Percentiles rank a stretch among this genome's conserved stretches.
Conservation (phyloP, 495 filamentous ascomycete genomes). For the Penicillium verhagenii region DNA sequence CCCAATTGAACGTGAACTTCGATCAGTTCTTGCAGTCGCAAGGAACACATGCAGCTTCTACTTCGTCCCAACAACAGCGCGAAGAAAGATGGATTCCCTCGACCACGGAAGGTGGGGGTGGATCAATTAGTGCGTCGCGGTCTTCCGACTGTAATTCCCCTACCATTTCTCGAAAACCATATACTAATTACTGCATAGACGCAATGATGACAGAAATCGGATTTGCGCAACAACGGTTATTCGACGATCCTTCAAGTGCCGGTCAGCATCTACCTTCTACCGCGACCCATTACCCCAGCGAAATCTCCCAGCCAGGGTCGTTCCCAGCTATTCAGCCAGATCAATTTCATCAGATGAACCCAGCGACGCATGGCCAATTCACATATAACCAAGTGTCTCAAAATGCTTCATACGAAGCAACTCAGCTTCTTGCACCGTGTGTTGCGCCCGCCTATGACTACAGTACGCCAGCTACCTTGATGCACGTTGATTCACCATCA, state of each 20-base stretch:
- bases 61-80: constrained; percentile 37
- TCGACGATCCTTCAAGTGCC: constrained; percentile 30
- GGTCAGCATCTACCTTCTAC: constrained; percentile 21
- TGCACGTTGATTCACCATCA: constrained; percentile 2
- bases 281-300: constrained; percentile 11
- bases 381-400: neutral
- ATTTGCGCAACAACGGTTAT: constrained; percentile 33
- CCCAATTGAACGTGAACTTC: constrained; percentile 35
- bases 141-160: neutral
- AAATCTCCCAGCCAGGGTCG: constrained; percentile 18
- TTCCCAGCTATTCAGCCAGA: constrained; percentile 15
- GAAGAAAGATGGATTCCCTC: constrained; percentile 43
- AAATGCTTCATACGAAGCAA: constrained; percentile 2
- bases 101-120: constrained; percentile 22
- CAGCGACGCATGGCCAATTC: neutral
- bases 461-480: constrained; percentile 8
- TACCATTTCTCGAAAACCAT: neutral
- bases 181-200: constrained; percentile 16
- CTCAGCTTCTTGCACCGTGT: constrained; percentile 6
- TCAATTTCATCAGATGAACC: neutral
- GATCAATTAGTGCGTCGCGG: constrained; percentile 36
- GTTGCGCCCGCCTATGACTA: constrained; percentile 10
- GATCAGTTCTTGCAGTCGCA: constrained; percentile 42
- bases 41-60: constrained; percentile 12
- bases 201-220: constrained; percentile 43